These are phyloP conservation scores for Rhododendron vialii DNA, from an alignment of 148 eudicot species.

Conservation along the genomic window DNA sequence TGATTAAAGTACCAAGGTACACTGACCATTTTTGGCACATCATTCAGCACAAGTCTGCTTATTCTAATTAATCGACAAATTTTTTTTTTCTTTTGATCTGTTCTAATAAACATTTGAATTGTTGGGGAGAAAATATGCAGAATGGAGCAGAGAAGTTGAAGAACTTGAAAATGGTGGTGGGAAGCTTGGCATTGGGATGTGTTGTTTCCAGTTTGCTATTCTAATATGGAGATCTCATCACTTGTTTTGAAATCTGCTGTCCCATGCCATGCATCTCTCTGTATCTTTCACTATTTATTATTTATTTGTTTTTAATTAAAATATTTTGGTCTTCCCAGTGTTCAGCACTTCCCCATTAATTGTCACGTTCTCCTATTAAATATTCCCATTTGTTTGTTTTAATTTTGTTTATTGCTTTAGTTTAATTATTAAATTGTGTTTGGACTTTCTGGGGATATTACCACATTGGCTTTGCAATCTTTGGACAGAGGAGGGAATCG, in stretches of 20 bases:
- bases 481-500: not conserved
- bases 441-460: not conserved
- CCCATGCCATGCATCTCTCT: not conserved
- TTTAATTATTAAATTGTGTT: not conserved
- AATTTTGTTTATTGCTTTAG: not conserved
- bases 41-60: not conserved
- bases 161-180: conserved; percentile 36
- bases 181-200: conserved; percentile 54
- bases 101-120: not conserved
- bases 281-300: not conserved
- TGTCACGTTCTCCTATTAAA: not conserved
- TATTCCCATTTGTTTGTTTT: not conserved
- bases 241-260: not conserved
- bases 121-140: conserved; percentile 24
- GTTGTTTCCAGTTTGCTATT: conserved; percentile 41
- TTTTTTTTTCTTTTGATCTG: not conserved
- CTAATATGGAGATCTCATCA: not conserved
- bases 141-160: conserved; percentile 67
- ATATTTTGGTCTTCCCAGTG: not conserved
- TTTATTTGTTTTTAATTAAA: not conserved
- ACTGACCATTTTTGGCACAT: not conserved
- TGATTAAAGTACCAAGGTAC: no score
- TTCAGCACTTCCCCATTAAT: not conserved
- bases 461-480: not conserved
- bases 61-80: not conserved